These are phyloP conservation scores for Phellopilus nigrolimitatus DNA, from an alignment of 1,284 basidiomycete species.

Conservation along the genomic window DNA sequence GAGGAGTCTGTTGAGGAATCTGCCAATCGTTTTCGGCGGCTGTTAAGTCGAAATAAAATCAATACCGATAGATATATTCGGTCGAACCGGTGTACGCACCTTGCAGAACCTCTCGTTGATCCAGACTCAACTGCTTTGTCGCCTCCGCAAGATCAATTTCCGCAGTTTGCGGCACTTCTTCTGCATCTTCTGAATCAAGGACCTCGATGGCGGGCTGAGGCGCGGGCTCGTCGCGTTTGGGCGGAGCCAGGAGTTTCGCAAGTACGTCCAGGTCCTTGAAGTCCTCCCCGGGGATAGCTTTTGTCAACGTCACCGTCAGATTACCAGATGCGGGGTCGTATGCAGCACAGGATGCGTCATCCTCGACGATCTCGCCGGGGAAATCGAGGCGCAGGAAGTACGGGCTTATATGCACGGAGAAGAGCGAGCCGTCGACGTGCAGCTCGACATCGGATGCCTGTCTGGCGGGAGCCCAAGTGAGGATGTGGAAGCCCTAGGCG, in stretches of 20 bases:
- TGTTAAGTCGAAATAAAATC: constrained; percentile 27
- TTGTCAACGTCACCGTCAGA: constrained; percentile 65
- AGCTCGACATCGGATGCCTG: constrained; percentile 79
- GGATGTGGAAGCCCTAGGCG: constrained; percentile 19
- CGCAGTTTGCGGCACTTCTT: constrained; percentile 21
- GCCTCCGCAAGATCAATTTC: constrained; percentile 38
- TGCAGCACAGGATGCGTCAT: constrained; percentile 61
- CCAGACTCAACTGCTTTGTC: constrained; percentile 39
- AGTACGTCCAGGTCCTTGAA: constrained; percentile 75
- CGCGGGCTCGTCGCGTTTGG: constrained; percentile 34
- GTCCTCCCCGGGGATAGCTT: constrained; percentile 55
- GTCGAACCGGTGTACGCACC: constrained; percentile 36
- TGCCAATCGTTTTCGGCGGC: constrained; percentile 77
- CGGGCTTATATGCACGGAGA: constrained; percentile 74
- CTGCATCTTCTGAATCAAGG: constrained; percentile 36
- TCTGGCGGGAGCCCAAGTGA: constrained; percentile 29
- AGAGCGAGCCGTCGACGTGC: constrained; percentile 61
- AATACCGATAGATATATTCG: constrained; percentile 11
- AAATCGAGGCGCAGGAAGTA: constrained; percentile 79
- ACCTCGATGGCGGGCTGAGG: constrained; percentile 59
- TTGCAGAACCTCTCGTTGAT: constrained; percentile 47
- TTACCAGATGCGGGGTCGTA: constrained; percentile 72
- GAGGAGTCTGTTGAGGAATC: constrained; percentile 55
- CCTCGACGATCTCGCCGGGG: constrained; percentile 46
- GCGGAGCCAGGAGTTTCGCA: constrained; percentile 67